Conservation (phyloP, 495 filamentous ascomycete genomes). For the Penicillium lividum region DNA sequence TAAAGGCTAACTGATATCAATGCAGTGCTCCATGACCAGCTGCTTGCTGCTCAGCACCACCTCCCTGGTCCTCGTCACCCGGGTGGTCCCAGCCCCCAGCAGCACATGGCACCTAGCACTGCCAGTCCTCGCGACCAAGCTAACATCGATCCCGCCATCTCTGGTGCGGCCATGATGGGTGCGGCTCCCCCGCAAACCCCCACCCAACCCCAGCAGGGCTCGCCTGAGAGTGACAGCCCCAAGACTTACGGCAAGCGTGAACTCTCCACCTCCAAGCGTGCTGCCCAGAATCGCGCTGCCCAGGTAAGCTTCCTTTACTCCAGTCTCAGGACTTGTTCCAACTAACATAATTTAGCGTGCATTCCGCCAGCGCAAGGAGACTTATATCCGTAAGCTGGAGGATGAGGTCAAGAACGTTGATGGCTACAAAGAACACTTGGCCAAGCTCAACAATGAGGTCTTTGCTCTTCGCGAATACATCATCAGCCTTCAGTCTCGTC, state of each 20-base stretch:
- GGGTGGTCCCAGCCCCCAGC: constrained; percentile 35
- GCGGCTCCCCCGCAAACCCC: constrained; percentile 39
- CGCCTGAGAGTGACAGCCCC: constrained; percentile 37
- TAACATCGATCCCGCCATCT: constrained; percentile 57
- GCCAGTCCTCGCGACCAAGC: constrained; percentile 49
- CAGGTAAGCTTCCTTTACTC: constrained; percentile 66
- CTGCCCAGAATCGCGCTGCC: constrained; percentile 94
- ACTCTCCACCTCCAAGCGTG: constrained; percentile 90
- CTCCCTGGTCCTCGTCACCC: constrained; percentile 42
- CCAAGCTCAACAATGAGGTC: constrained; percentile 80
- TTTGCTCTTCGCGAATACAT: constrained; percentile 89
- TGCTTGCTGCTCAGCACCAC: constrained; percentile 51
- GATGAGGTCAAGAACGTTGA: constrained; percentile 80
- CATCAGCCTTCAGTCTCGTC: constrained; percentile 82
- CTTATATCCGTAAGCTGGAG: constrained; percentile 95
- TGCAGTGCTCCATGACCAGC: constrained; percentile 55
- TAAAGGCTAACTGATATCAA: background rate
- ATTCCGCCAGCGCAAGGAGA: constrained; percentile 96
- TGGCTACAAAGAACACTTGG: constrained; percentile 67
- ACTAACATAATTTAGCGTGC: constrained; percentile 63
- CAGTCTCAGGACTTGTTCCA: background rate
- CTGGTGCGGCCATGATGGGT: constrained; percentile 43
- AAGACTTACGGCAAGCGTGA: constrained; percentile 76
- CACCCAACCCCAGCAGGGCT: constrained; percentile 32
- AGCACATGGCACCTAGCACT: constrained; percentile 44